phyloP scores from a whole-genome alignment of 2,329 filamentous ascomycete species.

The Erysiphe pulchra region DNA sequence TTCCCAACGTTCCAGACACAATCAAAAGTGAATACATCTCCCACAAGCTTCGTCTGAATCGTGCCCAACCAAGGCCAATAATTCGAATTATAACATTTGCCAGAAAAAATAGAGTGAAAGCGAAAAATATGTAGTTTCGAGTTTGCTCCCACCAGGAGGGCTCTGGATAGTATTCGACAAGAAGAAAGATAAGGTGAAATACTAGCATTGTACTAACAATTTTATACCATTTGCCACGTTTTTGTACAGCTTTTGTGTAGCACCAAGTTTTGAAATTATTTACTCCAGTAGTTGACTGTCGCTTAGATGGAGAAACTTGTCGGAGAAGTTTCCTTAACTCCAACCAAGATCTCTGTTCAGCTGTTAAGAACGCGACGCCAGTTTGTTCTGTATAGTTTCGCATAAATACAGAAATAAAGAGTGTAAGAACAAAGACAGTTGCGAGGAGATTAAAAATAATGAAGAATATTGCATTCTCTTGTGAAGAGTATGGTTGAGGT shows the following conservation, averaged over 20 bases:
- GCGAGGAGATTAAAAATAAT: constrained; percentile 88
- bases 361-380: constrained; percentile 82
- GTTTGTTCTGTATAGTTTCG: constrained; percentile 98
- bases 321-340: constrained; percentile 76
- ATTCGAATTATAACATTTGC: constrained; percentile 65
- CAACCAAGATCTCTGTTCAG: constrained; percentile 90
- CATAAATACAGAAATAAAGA: constrained; percentile 99
- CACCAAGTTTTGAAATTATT: constrained; percentile 78
- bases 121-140: constrained; percentile 54
- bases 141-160: constrained; percentile 40
- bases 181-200: constrained; percentile 57
- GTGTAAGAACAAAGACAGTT: constrained; percentile 83
- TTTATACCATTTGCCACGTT: constrained; percentile 76
- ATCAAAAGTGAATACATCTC: constrained; percentile 69
- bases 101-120: constrained; percentile 60
- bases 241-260: constrained; percentile 80
- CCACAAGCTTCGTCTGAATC: constrained; percentile 85
- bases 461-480: constrained; percentile 84
- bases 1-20: constrained; percentile 57
- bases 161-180: constrained; percentile 67
- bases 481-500: constrained; percentile 38
- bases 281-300: constrained; percentile 54
- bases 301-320: constrained; percentile 85
- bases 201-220: constrained; percentile 57
- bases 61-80: constrained; percentile 68